Evolutionary conservation across 768 basidiomycete genomes (phyloP).

Genomic region (Chalciporus pseudorubinellus): DNA sequence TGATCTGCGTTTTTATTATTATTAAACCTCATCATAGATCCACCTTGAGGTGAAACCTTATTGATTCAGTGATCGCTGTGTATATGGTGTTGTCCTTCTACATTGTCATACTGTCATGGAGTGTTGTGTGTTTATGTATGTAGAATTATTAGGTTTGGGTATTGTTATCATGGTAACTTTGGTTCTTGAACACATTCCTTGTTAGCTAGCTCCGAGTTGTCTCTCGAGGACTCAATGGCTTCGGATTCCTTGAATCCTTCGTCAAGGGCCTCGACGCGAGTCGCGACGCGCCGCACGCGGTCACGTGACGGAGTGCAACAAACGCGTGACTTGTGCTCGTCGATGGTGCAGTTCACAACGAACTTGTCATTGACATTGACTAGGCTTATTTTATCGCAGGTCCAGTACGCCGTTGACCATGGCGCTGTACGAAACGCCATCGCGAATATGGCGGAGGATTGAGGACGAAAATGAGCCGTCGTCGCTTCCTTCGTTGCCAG

Average conservation of each 20-base stretch:
- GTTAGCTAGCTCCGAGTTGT: neutral
- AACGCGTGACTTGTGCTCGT: constrained; percentile 13
- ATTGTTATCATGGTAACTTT: neutral
- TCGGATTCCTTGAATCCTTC: too few relatives aligned
- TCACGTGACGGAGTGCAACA: constrained; percentile 23
- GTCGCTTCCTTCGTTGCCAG: constrained; percentile 75
- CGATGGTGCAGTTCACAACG: neutral
- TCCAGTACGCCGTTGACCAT: constrained; percentile 26
- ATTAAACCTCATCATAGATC: constrained; percentile 15
- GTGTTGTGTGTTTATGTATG: constrained; percentile 6
- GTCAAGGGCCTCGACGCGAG: too few relatives aligned
- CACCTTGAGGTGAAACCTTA: constrained; percentile 30
- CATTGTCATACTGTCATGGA: neutral
- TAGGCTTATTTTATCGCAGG: constrained; percentile 2
- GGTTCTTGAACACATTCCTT: neutral
- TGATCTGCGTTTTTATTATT: neutral
- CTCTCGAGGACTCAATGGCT: neutral
- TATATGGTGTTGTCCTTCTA: constrained; percentile 5
- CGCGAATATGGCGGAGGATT: constrained; percentile 81
- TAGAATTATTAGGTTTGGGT: constrained; percentile 3
- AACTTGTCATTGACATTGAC: neutral
- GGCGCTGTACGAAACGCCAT: constrained; percentile 73
- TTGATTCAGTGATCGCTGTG: constrained; percentile 17
- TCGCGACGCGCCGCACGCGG: constrained; percentile 16
- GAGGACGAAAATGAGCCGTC: constrained; percentile 78